Percentiles rank a stretch among this genome's conserved stretches.
Conservation (phyloP, 495 filamentous ascomycete genomes). For the Clavariopsis aquatica region DNA sequence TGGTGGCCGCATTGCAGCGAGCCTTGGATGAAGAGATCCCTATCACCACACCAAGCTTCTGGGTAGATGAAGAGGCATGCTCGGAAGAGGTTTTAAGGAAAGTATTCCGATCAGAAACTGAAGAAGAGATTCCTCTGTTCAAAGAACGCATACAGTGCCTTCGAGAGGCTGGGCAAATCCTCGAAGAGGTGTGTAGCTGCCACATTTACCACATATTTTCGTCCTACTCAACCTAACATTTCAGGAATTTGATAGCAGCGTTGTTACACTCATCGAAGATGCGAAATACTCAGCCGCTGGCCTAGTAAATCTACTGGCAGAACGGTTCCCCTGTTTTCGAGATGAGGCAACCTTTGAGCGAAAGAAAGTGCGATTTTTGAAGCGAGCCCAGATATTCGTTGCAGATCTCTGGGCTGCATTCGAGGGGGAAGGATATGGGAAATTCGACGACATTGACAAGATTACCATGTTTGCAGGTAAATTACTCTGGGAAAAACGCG, state of each 20-base stretch:
- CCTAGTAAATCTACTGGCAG: constrained; percentile 78
- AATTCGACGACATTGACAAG: constrained; percentile 88
- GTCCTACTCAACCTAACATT: constrained; percentile 38
- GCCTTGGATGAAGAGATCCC: constrained; percentile 94
- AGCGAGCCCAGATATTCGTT: constrained; percentile 92
- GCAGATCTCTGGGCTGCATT: constrained; percentile 97
- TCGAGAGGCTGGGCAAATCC: constrained; percentile 78
- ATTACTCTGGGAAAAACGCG: not conserved
- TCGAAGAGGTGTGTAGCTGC: constrained; percentile 69
- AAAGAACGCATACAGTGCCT: constrained; percentile 75
- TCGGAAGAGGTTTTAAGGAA: constrained; percentile 70
- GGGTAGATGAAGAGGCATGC: constrained; percentile 75
- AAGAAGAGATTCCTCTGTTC: constrained; percentile 85
- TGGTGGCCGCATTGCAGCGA: constrained; percentile 82
- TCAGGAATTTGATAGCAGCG: constrained; percentile 77
- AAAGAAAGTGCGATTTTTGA: constrained; percentile 77
- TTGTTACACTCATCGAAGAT: constrained; percentile 70
- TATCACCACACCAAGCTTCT: constrained; percentile 85
- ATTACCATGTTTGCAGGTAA: constrained; percentile 94
- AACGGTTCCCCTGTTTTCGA: constrained; percentile 80
- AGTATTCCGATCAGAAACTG: constrained; percentile 83
- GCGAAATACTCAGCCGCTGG: constrained; percentile 78
- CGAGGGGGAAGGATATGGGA: constrained; percentile 72
- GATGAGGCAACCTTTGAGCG: constrained; percentile 75
- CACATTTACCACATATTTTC: not conserved